A percentile compares a stretch with the other conserved stretches of the same genome.
Conservation (phyloP, 345 rosid genomes). For the Balakata baccata region DNA sequence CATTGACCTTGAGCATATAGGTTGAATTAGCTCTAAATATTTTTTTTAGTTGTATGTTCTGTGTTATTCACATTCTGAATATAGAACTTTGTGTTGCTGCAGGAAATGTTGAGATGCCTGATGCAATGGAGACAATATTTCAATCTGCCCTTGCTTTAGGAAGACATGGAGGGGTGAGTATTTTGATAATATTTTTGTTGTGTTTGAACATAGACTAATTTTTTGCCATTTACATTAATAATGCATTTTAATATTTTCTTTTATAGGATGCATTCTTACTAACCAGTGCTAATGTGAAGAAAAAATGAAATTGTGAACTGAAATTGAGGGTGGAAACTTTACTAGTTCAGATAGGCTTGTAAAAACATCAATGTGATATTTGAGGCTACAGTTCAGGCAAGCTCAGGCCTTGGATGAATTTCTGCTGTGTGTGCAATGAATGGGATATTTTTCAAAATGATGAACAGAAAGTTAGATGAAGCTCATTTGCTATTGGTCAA, state of each 20-base stretch:
- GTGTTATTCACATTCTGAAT: background rate
- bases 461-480: background rate
- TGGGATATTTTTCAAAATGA: background rate
- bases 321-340: background rate
- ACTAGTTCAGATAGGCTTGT: slow-evolving; percentile 1
- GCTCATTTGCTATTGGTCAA: background rate
- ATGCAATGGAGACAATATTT: slow-evolving; percentile 92
- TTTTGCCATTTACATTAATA: background rate
- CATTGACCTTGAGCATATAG: too few species aligned
- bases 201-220: background rate
- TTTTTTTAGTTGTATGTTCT: background rate
- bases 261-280: background rate
- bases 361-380: background rate
- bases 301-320: background rate
- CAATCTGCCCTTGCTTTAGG: slow-evolving; percentile 87
- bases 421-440: background rate
- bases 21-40: too few species aligned
- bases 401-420: background rate
- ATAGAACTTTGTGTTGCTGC: slow-evolving; percentile 24
- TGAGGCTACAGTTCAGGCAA: background rate
- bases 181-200: slow-evolving; percentile 11
- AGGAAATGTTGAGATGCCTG: slow-evolving; percentile 83
- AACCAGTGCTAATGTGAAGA: background rate
- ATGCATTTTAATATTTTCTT: background rate
- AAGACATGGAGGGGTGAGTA: slow-evolving; percentile 73